phyloP scores from a whole-genome alignment of 1,284 basidiomycete genomes.

The Ceratobasidium sp. region DNA sequence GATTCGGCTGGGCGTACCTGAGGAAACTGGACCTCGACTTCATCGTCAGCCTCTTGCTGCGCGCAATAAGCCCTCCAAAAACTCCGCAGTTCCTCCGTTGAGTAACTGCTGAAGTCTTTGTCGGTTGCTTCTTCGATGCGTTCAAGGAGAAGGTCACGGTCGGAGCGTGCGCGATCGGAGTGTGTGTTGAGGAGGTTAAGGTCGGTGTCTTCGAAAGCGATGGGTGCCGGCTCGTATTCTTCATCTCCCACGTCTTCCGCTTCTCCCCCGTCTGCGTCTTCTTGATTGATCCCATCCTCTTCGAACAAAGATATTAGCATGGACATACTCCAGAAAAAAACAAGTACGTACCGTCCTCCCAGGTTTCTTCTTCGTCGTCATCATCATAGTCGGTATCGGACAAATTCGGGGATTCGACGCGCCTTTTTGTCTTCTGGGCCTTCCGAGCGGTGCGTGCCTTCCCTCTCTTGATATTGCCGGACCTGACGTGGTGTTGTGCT shows the following conservation, averaged over 20 bases:
- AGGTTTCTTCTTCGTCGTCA: neutral
- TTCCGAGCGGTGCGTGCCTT: neutral
- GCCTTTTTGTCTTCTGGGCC: slow-evolving; percentile 1
- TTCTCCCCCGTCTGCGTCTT: neutral
- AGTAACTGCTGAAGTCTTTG: slow-evolving; percentile 1
- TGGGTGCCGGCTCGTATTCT: neutral
- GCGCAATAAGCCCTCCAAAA: neutral
- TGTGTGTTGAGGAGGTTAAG: neutral
- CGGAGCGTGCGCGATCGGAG: neutral
- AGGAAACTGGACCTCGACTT: slow-evolving; percentile 12
- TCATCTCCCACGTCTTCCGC: neutral
- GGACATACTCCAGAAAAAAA: neutral
- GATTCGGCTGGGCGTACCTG: neutral
- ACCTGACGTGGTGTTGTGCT: neutral
- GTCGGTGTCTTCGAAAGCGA: slow-evolving; percentile 2
- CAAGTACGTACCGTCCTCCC: neutral
- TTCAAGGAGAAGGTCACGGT: neutral
- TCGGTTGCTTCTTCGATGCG: neutral
- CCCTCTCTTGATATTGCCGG: neutral
- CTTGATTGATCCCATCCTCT: neutral
- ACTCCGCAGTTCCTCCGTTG: neutral
- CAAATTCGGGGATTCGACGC: neutral
- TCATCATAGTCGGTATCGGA: slow-evolving; percentile 4
- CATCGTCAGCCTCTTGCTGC: neutral
- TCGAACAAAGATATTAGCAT: neutral